These are phyloP conservation scores for Acacia melanoxylon DNA, from an alignment of 306 rosid genomes.

Conservation along the genomic window DNA sequence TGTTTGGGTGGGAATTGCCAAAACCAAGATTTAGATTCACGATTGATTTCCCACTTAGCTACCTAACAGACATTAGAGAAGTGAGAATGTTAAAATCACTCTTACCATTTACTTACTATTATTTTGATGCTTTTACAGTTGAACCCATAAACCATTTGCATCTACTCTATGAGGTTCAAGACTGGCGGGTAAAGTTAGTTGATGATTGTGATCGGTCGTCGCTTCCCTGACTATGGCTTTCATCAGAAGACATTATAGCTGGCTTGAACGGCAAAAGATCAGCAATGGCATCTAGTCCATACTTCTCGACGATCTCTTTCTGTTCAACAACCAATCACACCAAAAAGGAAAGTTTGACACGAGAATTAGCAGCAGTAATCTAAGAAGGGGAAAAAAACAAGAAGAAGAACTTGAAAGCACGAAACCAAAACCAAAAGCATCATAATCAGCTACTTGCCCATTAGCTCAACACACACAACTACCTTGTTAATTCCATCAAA, in stretches of 20 bases:
- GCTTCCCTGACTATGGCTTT: constrained; percentile 2
- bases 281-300: constrained; percentile 31
- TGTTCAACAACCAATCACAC: constrained; percentile 29
- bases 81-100: background rate
- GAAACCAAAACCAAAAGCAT: too few species aligned
- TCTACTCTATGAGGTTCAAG: background rate
- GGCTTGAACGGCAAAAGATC: constrained; percentile 26
- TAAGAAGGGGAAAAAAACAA: background rate
- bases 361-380: background rate
- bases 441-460: background rate
- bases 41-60: too few species aligned
- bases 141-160: background rate
- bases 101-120: background rate
- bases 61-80: background rate
- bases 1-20: too few species aligned
- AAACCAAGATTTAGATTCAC: too few species aligned
- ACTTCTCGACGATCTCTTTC: constrained; percentile 34
- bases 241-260: background rate
- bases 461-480: background rate
- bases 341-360: background rate
- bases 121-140: background rate
- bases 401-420: background rate
- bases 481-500: background rate
- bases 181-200: background rate
- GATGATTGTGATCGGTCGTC: background rate